Conservation (phyloP, 768 basidiomycete species). For the Dictyophora rubrovolvata region DNA sequence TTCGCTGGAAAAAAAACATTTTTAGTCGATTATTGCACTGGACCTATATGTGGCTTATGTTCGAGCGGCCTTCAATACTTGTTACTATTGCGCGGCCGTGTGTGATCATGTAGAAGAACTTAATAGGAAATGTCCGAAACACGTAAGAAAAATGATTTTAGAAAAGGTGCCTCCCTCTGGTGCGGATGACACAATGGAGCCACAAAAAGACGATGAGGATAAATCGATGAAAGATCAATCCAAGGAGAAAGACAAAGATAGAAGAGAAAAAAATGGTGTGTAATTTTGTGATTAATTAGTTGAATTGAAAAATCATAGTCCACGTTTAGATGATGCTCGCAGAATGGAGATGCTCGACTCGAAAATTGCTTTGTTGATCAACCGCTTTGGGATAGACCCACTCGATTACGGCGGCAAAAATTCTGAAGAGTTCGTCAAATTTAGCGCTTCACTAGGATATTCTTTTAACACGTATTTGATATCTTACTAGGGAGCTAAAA, state of each 20-base stretch:
- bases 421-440: conserved; percentile 65
- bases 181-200: conserved; percentile 48
- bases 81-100: conserved; percentile 95
- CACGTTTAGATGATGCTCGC: conserved; percentile 52
- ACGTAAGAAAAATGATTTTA: conserved; percentile 69
- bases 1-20: not conserved
- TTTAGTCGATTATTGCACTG: conserved; percentile 67
- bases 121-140: conserved; percentile 88
- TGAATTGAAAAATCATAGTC: not conserved
- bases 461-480: conserved; percentile 12
- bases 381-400: conserved; percentile 72
- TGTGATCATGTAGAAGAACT: conserved; percentile 93
- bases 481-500: conserved; percentile 56
- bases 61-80: conserved; percentile 84
- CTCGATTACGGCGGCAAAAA: conserved; percentile 83
- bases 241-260: conserved; percentile 30
- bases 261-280: conserved; percentile 22
- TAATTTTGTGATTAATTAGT: not conserved
- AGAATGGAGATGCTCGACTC: conserved; percentile 87
- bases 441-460: conserved; percentile 7
- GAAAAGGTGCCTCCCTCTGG: conserved; percentile 29
- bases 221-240: conserved; percentile 15
- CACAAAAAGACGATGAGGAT: conserved; percentile 21
- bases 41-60: conserved; percentile 92
- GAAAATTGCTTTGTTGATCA: conserved; percentile 73